Conservation (phyloP, 176 grass and related monocot genomes). For the Lolium multiflorum region DNA sequence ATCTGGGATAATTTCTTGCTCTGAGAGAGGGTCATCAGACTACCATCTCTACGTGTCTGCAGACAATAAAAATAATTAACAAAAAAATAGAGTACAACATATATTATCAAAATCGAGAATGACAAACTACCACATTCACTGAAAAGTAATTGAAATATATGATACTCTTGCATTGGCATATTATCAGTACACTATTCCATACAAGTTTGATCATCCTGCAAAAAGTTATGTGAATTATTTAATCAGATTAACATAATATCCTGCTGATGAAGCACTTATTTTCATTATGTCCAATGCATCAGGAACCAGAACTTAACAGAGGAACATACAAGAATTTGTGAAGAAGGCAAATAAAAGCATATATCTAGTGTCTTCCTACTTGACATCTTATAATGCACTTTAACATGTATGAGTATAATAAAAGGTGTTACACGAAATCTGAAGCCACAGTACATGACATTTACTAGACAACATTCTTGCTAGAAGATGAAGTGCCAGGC, state of each 20-base stretch:
- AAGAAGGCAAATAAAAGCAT: conserved; percentile 24
- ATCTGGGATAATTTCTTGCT: conserved; percentile 98
- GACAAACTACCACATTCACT: neutral
- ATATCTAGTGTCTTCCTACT: neutral
- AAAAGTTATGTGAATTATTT: neutral
- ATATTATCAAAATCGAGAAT: neutral
- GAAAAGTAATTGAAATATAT: neutral
- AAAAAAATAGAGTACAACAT: conserved; percentile 24
- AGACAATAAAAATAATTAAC: conserved; percentile 38
- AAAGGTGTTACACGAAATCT: conserved; percentile 24
- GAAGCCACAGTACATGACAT: conserved; percentile 10
- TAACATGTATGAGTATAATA: conserved; percentile 8
- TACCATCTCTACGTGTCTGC: conserved; percentile 90
- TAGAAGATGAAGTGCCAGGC: conserved; percentile 4
- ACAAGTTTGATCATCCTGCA: conserved; percentile 13
- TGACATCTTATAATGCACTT: neutral
- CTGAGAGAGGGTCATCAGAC: conserved; percentile 89
- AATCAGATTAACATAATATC: conserved; percentile 21
- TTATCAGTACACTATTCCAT: neutral
- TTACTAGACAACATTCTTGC: neutral
- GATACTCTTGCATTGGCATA: conserved; percentile 1
- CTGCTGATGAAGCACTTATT: neutral
- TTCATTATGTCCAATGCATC: conserved; percentile 7
- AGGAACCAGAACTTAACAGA: conserved; percentile 1
- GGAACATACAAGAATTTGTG: neutral